Percentiles rank a stretch among this genome's conserved stretches.
Evolutionary conservation across 768 basidiomycete genomes (phyloP).

Genomic region (Obba rivulosa): DNA sequence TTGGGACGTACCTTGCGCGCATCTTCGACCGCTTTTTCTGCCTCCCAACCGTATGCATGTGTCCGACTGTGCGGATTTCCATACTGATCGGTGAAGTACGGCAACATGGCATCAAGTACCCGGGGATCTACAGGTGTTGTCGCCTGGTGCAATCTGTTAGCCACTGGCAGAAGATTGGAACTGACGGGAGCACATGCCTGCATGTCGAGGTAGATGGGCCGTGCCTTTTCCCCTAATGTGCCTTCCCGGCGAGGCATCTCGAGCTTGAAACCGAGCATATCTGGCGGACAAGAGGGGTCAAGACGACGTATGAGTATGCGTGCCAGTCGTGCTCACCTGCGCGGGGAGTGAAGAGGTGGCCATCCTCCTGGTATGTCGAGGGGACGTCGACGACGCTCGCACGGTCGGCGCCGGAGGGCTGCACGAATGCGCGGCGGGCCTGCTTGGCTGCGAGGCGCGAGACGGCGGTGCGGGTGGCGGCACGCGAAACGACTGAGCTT

Average conservation of each 20-base stretch:
- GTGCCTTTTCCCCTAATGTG: conserved; percentile 51
- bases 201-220: conserved; percentile 98
- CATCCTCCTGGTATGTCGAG: conserved; percentile 63
- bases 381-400: conserved; percentile 82
- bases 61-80: conserved; percentile 98
- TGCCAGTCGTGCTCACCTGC: conserved; percentile 40
- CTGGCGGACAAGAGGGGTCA: conserved; percentile 32
- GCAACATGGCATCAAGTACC: conserved; percentile 95
- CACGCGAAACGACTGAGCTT: conserved; percentile 17
- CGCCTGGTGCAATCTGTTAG: conserved; percentile 46
- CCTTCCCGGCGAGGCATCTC: conserved; percentile 57
- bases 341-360: conserved; percentile 58
- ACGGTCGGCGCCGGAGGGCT: conserved; percentile 77
- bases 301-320: neutral
- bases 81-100: conserved; percentile 90
- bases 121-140: conserved; percentile 97
- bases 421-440: conserved; percentile 59
- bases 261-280: conserved; percentile 87
- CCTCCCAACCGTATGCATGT: conserved; percentile 99
- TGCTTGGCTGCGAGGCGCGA: conserved; percentile 8
- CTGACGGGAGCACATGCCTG: conserved; percentile 49
- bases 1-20: conserved; percentile 64
- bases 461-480: conserved; percentile 16
- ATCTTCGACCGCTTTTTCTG: conserved; percentile 89
- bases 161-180: neutral